Conservation (phyloP, 2,329 filamentous ascomycete genomes). For the Sarocladium oryzae region DNA sequence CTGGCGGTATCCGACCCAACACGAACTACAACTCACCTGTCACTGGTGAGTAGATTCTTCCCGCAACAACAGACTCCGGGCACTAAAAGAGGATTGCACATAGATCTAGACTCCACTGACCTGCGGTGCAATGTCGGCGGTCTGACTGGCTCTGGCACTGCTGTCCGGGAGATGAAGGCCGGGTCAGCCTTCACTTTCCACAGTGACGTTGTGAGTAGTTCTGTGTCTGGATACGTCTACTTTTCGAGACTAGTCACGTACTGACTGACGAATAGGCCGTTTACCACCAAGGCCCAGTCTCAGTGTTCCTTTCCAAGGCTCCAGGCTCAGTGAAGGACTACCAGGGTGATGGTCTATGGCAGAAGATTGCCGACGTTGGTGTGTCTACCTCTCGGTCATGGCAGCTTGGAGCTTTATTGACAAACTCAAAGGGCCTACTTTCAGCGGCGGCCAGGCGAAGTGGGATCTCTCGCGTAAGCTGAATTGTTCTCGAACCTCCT, state of each 20-base stretch:
- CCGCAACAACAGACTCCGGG: not conserved
- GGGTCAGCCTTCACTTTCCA: conserved; percentile 30
- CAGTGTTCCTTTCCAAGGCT: conserved; percentile 32
- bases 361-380: conserved; percentile 31
- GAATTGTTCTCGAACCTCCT: not conserved
- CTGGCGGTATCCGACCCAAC: conserved; percentile 30
- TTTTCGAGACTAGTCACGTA: no score
- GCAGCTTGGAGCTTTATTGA: not conserved
- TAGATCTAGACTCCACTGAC: conserved; percentile 30
- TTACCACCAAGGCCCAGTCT: conserved; percentile 30
- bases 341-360: conserved; percentile 31
- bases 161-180: conserved; percentile 25
- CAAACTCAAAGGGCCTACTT: not conserved
- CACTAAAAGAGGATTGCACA: not conserved
- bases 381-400: not conserved
- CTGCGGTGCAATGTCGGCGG: conserved; percentile 32
- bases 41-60: conserved; percentile 15
- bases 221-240: no score
- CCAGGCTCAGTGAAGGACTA: conserved; percentile 27
- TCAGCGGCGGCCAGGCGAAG: not conserved
- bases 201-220: conserved; percentile 21
- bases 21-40: conserved; percentile 32
- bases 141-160: conserved; percentile 21
- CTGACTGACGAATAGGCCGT: conserved; percentile 20
- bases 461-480: conserved; percentile 11